Conservation (phyloP, 148 eudicot genomes). For the Diospyros kaki region DNA sequence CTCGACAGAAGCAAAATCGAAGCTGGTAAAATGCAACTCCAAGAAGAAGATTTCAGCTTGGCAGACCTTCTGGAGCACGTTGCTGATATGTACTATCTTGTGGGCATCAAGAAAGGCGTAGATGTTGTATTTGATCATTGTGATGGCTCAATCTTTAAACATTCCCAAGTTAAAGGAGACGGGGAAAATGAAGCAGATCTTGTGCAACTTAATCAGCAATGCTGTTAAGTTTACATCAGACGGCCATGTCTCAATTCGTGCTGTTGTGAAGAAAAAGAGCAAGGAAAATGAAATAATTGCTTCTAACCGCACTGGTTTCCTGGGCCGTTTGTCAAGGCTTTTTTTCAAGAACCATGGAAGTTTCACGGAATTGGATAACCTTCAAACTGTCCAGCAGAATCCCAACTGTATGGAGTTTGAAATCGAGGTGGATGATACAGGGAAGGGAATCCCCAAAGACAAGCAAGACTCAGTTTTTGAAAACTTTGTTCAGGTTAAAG, state of each 20-base stretch:
- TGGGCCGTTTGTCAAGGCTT: conserved; percentile 27
- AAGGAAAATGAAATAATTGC: conserved; percentile 34
- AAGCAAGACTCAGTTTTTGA: conserved; percentile 58
- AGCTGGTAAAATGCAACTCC: conserved; percentile 76
- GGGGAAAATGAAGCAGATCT: conserved; percentile 62
- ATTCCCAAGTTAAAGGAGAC: conserved; percentile 54
- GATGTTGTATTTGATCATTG: conserved; percentile 67
- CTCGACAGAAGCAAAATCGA: conserved; percentile 74
- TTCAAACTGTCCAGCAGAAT: conserved; percentile 30
- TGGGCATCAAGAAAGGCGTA: conserved; percentile 65
- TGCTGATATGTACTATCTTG: conserved; percentile 56
- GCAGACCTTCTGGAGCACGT: conserved; percentile 57
- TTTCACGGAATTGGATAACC: conserved; percentile 18
- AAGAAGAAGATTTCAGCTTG: conserved; percentile 51
- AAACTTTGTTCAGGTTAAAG: conserved; percentile 79
- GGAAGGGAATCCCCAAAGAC: conserved; percentile 80
- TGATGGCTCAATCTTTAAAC: conserved; percentile 49
- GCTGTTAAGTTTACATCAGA: conserved; percentile 76
- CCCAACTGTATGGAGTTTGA: conserved; percentile 52
- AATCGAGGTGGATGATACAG: conserved; percentile 82
- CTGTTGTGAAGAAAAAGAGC: conserved; percentile 46
- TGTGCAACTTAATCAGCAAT: conserved; percentile 67
- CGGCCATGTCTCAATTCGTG: conserved; percentile 63
- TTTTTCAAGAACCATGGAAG: conserved; percentile 23
- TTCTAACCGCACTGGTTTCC: conserved; percentile 25